These are phyloP conservation scores for Inga leiocalycina DNA, from an alignment of 306 rosid genomes.

Conservation along the genomic window DNA sequence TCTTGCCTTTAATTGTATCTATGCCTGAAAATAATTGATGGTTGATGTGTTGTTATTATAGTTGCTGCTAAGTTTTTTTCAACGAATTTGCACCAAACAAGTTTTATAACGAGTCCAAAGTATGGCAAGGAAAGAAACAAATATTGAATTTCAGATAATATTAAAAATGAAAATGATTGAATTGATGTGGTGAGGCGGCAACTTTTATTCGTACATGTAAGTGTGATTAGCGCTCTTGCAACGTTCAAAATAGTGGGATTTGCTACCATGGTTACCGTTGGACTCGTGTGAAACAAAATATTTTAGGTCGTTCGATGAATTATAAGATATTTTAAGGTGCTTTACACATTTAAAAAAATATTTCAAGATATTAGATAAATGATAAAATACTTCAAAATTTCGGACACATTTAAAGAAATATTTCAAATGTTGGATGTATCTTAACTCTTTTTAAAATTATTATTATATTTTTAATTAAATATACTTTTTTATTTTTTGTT, in stretches of 20 bases:
- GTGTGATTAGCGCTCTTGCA: not conserved
- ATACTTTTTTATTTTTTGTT: too few relatives aligned
- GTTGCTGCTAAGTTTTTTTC: not conserved
- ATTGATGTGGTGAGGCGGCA: not conserved
- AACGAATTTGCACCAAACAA: not conserved
- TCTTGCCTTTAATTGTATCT: too few relatives aligned
- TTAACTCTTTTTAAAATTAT: too few relatives aligned
- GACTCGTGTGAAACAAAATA: too few relatives aligned
- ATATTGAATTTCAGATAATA: not conserved
- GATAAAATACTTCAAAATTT: too few relatives aligned
- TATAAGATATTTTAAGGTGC: too few relatives aligned
- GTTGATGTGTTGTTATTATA: not conserved
- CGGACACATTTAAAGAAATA: too few relatives aligned
- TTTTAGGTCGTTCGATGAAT: too few relatives aligned
- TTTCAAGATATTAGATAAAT: too few relatives aligned
- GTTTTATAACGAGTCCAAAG: not conserved
- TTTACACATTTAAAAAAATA: too few relatives aligned
- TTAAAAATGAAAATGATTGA: not conserved
- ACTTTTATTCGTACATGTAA: not conserved
- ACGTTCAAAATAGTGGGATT: not conserved
- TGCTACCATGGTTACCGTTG: not conserved
- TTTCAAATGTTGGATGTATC: rapidly evolving
- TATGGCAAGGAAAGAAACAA: not conserved
- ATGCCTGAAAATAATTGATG: not conserved
- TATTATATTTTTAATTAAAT: too few relatives aligned